Base-by-base conservation (phyloP, 1,284 basidiomycete genomes). In the Exobasidium rhododendri region DNA sequence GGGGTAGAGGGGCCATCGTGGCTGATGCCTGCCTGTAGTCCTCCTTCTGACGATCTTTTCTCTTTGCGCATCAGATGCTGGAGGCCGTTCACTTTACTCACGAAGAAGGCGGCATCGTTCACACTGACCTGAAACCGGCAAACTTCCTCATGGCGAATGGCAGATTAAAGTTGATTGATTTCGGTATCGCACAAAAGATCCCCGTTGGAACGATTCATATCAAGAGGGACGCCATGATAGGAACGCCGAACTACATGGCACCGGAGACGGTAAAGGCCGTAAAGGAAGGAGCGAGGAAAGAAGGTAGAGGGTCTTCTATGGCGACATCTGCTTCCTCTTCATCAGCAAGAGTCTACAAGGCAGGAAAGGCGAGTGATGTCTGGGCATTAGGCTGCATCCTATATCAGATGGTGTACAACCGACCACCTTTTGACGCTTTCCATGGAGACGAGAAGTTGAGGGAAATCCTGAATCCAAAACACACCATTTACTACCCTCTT, bases 311-410 rank as follows among this genome's bases (percentile, higher is more conserved):
- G 13, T 22, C 53, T 43, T n/a, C n/a, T 40, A 45, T 24, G n/a
- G 22, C n/a, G 4, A 4, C 24, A 45, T 22, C 17, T 45, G 44
- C 44, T 3, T 22, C 17, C n/a, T 17, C n/a, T 22, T 17, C n/a
- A 45, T 3, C 3, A 2, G 68, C 80, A 26, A 78, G 63, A 71
- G 79, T 66, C 63, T 85, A 76, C 68, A 79, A 79, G 59, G 49
- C 56, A 2, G 79, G 78, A 17, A 78, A 75, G 59, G 72, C 79
- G 7, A 73, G 70, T 57, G 94, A 99, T 81, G 85, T 96, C n/a
- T 99, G 96, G 96, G 91, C 94, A 17, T 83, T 97, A 17, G 96
- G 94, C 0, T 97, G 94, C 81, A 91, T 97, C 59, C 82, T 99
- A 35, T 97, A 90, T 82, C 94, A 97, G 80, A 94, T 97, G 88